A percentile compares a stretch with the other conserved stretches of the same genome.
phyloP scores from a whole-genome alignment of 352 stramenopile species.

The Phytophthora chlamydospora region DNA sequence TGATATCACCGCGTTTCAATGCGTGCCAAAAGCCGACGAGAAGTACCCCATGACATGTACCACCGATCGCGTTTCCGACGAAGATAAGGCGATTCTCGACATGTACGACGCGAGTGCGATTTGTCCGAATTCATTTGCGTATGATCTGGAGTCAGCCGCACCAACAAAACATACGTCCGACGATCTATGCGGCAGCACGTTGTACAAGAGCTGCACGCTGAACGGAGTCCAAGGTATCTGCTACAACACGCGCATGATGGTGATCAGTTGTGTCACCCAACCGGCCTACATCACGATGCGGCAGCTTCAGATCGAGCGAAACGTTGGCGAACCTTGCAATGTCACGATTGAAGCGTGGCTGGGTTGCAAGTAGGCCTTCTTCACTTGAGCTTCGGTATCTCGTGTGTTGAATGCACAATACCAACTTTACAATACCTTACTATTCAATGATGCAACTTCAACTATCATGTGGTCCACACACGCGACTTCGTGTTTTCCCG shows the following conservation, averaged over 20 bases:
- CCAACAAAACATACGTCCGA: constrained; percentile 35
- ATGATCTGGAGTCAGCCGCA: constrained; percentile 27
- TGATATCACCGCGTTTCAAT: constrained; percentile 35
- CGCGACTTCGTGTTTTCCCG: not conserved
- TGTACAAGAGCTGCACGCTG: constrained; percentile 40
- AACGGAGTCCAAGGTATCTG: constrained; percentile 41
- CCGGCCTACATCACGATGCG: constrained; percentile 37
- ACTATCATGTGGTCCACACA: not conserved
- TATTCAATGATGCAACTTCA: no score
- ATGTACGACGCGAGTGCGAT: constrained; percentile 17
- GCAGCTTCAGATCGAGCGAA: constrained; percentile 37
- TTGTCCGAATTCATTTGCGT: constrained; percentile 23
- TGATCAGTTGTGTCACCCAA: constrained; percentile 42
- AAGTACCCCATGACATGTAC: constrained; percentile 31
- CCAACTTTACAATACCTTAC: no score
- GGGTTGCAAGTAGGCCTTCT: constrained; percentile 25
- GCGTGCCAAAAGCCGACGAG: constrained; percentile 24
- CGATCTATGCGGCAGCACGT: constrained; percentile 31
- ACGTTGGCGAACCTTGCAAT: constrained; percentile 36
- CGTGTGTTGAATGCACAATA: no score
- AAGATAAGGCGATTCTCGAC: constrained; percentile 27
- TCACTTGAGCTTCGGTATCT: no score
- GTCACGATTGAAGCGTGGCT: constrained; percentile 43
- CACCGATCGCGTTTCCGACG: constrained; percentile 17
- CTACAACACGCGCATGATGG: constrained; percentile 53